Conservation (phyloP, 345 rosid genomes). For the Lagerstroemia speciosa region DNA sequence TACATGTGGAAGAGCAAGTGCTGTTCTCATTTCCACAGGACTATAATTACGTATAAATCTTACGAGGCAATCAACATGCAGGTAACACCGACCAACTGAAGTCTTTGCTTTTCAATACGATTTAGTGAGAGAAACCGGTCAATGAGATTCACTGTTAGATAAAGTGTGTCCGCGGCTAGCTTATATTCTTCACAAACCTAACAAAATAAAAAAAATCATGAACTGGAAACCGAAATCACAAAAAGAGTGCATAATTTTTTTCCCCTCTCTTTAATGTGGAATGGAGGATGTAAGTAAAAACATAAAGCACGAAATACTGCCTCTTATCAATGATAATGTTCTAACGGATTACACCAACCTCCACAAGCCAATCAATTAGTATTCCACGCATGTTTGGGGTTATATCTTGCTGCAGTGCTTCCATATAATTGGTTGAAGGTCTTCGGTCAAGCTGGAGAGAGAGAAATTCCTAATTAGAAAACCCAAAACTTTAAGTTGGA, state of each 20-base stretch:
- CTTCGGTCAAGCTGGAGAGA: constrained; percentile 63
- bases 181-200: constrained; percentile 88
- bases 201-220: constrained; percentile 8
- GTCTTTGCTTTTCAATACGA: constrained; percentile 66
- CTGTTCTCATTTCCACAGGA: constrained; percentile 1
- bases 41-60: constrained; percentile 19
- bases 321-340: background rate
- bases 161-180: constrained; percentile 85
- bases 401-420: constrained; percentile 58
- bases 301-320: background rate
- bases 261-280: background rate
- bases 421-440: constrained; percentile 71
- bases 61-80: constrained; percentile 99
- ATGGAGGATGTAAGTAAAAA: background rate
- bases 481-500: background rate
- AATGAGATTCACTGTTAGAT: constrained; percentile 82
- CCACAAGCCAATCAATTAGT: constrained; percentile 90
- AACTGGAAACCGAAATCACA: background rate
- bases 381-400: constrained; percentile 70
- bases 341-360: constrained; percentile 39
- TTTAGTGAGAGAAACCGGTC: constrained; percentile 75
- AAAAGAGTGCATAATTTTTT: background rate
- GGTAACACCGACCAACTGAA: constrained; percentile 85
- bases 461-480: constrained; percentile 10
- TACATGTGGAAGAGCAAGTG: background rate